Evolutionary conservation across 225 moss, liverwort and hornwort species (phyloP), one percentile per base, ranked within the genome.

Genomic region (Physcomitrium patens): DNA sequence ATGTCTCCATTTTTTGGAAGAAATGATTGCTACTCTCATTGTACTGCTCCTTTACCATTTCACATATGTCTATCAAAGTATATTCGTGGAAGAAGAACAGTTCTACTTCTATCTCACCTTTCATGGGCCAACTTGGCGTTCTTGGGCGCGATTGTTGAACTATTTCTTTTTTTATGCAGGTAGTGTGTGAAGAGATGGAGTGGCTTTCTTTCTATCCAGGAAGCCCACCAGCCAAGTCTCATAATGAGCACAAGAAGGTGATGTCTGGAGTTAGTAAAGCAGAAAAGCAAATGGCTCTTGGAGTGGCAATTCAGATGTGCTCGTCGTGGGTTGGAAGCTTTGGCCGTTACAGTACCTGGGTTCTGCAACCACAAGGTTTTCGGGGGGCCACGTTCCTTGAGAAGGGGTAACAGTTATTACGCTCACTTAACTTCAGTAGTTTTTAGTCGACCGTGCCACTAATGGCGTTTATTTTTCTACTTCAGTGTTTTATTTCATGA

Each of bases 121-220:
- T 57, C 56, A 44, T 57, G 16, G 20, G 18, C 16, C 16, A 69
- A 69, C 15, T 23, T 59, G 51, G 37, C 68, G 67, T 72, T 59
- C 49, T 49, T 69, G 20, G 66, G 70, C 60, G 26, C 17, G 3
- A 45, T 78, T 71, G 41, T 27, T 70, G 56, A 41, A 28, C 55
- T 67, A 16, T 42, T 17, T 48, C 12, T 65, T 70, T 27, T 13
- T 10, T 70, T 78, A 73, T 53, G 72, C 68, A 89, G 89, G 89
- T 89, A 58, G 81, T 81, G 22, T 89, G 83, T 37, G 89, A 89
- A 81, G 89, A 89, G 81, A 89, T 89, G 89, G 89, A 77, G 42
- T 89, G 89, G 89, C 81, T 89, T 47, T 80, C 81, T 19, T 86
- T 89, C 68, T 89, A 86, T 73, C 88, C 85, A 76, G 82, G 88